Base-by-base conservation (phyloP, 306 rosid genomes). In the Rubus idaeus region DNA sequence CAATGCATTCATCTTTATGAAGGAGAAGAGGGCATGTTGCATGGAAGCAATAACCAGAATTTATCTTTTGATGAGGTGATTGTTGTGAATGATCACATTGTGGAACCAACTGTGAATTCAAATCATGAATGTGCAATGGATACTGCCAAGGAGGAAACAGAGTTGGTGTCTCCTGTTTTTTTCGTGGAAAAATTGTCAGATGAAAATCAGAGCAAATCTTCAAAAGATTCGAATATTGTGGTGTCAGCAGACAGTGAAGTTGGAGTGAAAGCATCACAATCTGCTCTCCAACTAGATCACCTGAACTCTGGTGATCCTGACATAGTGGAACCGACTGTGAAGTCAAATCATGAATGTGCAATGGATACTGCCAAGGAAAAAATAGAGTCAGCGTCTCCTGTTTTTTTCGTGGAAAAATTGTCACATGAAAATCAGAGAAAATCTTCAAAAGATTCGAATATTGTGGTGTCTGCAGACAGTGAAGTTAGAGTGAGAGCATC, bases 61-160 rank as follows among this genome's bases (percentile, higher is more conserved):
- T 16, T 70, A 17, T 50, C 46, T n/a, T 47, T 70, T 70, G 57
- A 68, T 57, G 14, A 23, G 70, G 64, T 47, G 47, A 51, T 47
- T 56, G 63, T 17, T 73, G 30, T 47, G 79, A 70, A 80, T 17
- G 64, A 79, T 50, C 51, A 79, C 23, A 16, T 37, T 7, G 21
- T 0, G 23, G 41, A 45, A 60, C 30, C 17, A 49, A 17, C 74
- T 73, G 37, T 14, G 44, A 12, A 20, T 57, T 78, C 44, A 13
- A 40, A 14, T 3, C 5, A 9, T 46, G 70, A 74, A 46, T 45
- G 8, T 57, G 66, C 46, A 14, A 14, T 35, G 50, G 70, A 37
- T 67, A 70, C 63, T 23, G 35, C 61, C 17, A 10, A 63, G 6
- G 66, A 30, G 35, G 35, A 30, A 30, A 30, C 1, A 30, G 35